Conservation (phyloP, 164 flowering plant species). For the Platanus orientalis region DNA sequence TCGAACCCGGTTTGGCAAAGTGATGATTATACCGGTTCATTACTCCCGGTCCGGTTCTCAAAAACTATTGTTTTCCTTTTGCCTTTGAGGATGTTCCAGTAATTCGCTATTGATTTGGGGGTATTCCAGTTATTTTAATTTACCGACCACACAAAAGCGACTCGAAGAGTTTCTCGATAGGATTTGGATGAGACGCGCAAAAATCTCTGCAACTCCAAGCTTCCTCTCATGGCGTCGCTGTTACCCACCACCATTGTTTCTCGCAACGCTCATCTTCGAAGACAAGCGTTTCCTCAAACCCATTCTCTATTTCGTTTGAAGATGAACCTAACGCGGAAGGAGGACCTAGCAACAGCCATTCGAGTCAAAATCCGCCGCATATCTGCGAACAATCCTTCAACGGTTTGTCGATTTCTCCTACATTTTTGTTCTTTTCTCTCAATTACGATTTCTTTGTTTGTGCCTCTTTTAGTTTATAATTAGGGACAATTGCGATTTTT, state of each 20-base stretch:
- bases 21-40: too few relatives aligned
- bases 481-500: too few relatives aligned
- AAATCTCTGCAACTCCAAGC: conserved; percentile 23
- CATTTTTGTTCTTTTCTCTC: neutral
- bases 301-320: conserved; percentile 12
- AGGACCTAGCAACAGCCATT: conserved; percentile 4
- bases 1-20: too few relatives aligned
- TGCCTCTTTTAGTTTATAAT: neutral
- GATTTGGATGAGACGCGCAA: conserved; percentile 49
- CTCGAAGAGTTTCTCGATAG: conserved; percentile 16
- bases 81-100: neutral
- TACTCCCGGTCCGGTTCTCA: too few relatives aligned
- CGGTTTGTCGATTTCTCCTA: conserved; percentile 22
- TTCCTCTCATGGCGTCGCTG: conserved; percentile 39
- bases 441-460: neutral
- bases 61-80: neutral
- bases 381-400: conserved; percentile 9
- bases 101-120: too few relatives aligned
- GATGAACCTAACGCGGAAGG: neutral
- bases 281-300: conserved; percentile 9
- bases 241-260: conserved; percentile 30
- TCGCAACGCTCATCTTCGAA: conserved; percentile 12
- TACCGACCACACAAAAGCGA: neutral
- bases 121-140: neutral
- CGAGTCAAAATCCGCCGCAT: conserved; percentile 18